Base-by-base conservation (phyloP, 2,329 filamentous ascomycete species). In the Fusarium globosum region DNA sequence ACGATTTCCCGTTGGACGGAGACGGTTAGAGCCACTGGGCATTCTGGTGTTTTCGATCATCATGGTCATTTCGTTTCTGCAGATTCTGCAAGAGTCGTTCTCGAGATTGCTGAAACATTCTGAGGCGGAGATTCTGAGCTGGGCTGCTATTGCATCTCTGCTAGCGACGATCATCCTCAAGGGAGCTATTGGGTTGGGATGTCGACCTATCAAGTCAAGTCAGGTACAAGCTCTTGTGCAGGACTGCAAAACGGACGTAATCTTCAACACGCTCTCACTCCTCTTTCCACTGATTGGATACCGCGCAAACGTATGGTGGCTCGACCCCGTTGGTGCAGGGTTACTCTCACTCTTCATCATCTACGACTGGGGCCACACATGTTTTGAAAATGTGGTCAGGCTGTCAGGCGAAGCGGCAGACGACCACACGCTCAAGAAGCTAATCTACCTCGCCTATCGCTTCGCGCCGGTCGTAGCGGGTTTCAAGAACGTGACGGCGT, bases 241-340 rank as follows among this genome's bases (percentile, higher is more conserved):
- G 20, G 80, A 81, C 16, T 81, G 80, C 65, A 82, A 85, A 78
- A 92, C 93, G 0, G 93, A 97, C 76, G 93, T 97, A 15, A 90
- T 96, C 26, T 97, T 97, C 88, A 97, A 97, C 83, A 91, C 89
- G 1, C 94, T 96, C 74, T 94, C 92, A 49, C 94, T 97, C 76
- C 87, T 96, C n/a, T 97, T 97, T 77, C 94, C 94, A 1, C 87
- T 96, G 2, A 78, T 92, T 56, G 91, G 91, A 12, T 84, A 88
- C 73, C 84, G 88, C 55, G 83, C 87, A 8, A 79, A 88, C 30
- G 76, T 91, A 20, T 93, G 91, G 91, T 93, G 91, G 91, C 84
- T 93, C 20, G 91, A 93, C 77, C 83, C 85, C 11, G 83, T 88
- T 0, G 91, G 91, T 61, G 91, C 91, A 7, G 86, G 88, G 0